Percentiles rank a stretch among this genome's conserved stretches.
Conservation (phyloP, 495 filamentous ascomycete genomes). For the Lophiotrema nucula region DNA sequence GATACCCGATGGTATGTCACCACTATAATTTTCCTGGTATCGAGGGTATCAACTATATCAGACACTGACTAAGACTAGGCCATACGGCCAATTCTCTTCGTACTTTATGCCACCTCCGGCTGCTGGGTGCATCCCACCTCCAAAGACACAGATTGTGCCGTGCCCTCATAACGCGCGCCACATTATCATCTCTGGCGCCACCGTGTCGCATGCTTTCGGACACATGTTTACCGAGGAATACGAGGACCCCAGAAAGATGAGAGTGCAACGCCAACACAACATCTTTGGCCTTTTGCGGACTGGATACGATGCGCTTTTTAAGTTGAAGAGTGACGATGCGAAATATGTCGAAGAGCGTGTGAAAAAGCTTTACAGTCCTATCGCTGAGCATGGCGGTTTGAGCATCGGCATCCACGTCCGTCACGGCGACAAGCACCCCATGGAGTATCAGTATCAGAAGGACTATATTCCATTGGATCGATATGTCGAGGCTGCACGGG, state of each 20-base stretch:
- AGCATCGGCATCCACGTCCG: slow-evolving; percentile 68
- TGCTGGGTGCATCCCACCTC: slow-evolving; percentile 59
- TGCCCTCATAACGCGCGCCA: slow-evolving; percentile 69
- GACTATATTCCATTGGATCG: slow-evolving; percentile 66
- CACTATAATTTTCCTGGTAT: neutral
- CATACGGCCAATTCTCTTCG: slow-evolving; percentile 65
- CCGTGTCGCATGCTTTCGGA: slow-evolving; percentile 56
- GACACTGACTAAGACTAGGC: slow-evolving; percentile 42
- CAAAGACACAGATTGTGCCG: slow-evolving; percentile 61
- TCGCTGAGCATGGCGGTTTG: slow-evolving; percentile 41
- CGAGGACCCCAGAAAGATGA: slow-evolving; percentile 48
- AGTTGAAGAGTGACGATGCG: slow-evolving; percentile 55
- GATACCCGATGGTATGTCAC: slow-evolving; percentile 62
- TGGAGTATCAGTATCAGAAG: slow-evolving; percentile 63
- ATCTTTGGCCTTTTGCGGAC: slow-evolving; percentile 60
- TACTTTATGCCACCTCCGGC: slow-evolving; percentile 64
- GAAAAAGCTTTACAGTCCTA: slow-evolving; percentile 47
- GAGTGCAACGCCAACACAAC: slow-evolving; percentile 48
- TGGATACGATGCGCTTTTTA: slow-evolving; percentile 67
- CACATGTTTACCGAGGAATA: slow-evolving; percentile 52
- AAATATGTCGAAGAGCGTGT: slow-evolving; percentile 54
- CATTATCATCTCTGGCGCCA: slow-evolving; percentile 66
- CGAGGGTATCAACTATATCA: neutral
- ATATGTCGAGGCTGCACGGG: slow-evolving; percentile 53
- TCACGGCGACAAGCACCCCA: slow-evolving; percentile 67